Evolutionary conservation across 495 filamentous ascomycete genomes (phyloP), one percentile per base, ranked within the genome.

Genomic region (Astrothelium subdiscretum): DNA sequence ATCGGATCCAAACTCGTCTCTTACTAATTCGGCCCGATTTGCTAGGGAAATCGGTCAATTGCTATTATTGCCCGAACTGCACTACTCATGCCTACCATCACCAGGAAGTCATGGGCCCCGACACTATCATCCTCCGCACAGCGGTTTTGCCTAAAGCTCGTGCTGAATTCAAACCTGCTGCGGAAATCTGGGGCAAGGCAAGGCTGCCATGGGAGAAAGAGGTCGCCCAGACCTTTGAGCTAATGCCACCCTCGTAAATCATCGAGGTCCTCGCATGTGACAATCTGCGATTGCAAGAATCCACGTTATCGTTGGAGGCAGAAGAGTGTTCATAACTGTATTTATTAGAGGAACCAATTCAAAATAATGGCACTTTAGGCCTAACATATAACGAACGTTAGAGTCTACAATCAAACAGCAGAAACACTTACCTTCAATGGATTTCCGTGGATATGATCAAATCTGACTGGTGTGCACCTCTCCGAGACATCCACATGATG

Each of bases 51-150:
- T 65, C 71, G 2, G 78, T 81, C 32, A 59, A 80, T 69, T 82
- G 80, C 72, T 81, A 77, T 69, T 81, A 78, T 67, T 81, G 79
- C 69, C 76, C 76, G 27, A 81, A 77, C 61, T 81, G 79, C 75
- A 81, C 76, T 57, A 66, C 72, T 3, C 80, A 82, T 62, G 63
- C 74, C 31, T 81, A 81, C 69, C 80, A 81, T 70, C 78, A 81
- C 67, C 79, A 81, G 63, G 71, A 69, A 32, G 73, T 78, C 57
- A 71, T 80, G 70, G 77, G 76, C 52, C 59, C 63, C 18, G 77
- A 80, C 65, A 77, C 73, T 51, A 72, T 80, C 63, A 69, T 81
- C 51, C 68, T 77, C 13, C 75, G 79, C 61, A 83, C 79, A 18
- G 72, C 66, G 4, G 65, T 81, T 26, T 66, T 80, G 15, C 38